Evolutionary conservation across 2,329 filamentous ascomycete genomes (phyloP).

Genomic region (Paraphoma sp.): DNA sequence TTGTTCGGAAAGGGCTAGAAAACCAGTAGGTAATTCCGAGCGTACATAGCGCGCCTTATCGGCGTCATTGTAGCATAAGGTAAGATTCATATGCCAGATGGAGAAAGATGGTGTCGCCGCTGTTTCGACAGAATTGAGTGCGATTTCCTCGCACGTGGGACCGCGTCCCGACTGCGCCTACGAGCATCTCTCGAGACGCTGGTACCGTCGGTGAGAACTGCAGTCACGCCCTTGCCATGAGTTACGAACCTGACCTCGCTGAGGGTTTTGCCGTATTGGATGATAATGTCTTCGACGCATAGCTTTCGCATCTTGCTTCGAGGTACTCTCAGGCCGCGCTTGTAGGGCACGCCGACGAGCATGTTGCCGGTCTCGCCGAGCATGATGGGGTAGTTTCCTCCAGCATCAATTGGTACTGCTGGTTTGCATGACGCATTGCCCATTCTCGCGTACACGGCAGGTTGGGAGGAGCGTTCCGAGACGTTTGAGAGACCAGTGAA

Average conservation of each 20-base stretch:
- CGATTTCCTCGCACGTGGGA: conserved; percentile 3
- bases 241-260: not conserved
- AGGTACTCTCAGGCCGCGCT: conserved; percentile 36
- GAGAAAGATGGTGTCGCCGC: conserved; percentile 2
- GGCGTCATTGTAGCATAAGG: conserved; percentile 2
- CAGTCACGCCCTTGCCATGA: not conserved
- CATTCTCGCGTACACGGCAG: conserved; percentile 33
- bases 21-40: conserved; percentile 1
- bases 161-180: conserved; percentile 1
- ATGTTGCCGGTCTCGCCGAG: conserved; percentile 34
- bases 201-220: not conserved
- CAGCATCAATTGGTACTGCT: conserved; percentile 23
- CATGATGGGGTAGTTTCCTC: conserved; percentile 27
- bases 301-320: conserved; percentile 37
- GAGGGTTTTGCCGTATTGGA: conserved; percentile 3
- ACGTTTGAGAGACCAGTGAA: conserved; percentile 38
- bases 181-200: conserved; percentile 1
- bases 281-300: conserved; percentile 21
- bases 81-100: conserved; percentile 7
- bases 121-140: not conserved
- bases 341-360: conserved; percentile 29
- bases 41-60: conserved; percentile 7
- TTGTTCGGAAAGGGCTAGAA: not conserved
- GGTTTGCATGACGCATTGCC: conserved; percentile 37
- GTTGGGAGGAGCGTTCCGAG: conserved; percentile 27